A percentile compares a stretch with the other conserved stretches of the same genome.
These are phyloP conservation scores for Phytophthora fragariaefolia DNA, from an alignment of 352 stramenopile genomes.

Conservation along the genomic window DNA sequence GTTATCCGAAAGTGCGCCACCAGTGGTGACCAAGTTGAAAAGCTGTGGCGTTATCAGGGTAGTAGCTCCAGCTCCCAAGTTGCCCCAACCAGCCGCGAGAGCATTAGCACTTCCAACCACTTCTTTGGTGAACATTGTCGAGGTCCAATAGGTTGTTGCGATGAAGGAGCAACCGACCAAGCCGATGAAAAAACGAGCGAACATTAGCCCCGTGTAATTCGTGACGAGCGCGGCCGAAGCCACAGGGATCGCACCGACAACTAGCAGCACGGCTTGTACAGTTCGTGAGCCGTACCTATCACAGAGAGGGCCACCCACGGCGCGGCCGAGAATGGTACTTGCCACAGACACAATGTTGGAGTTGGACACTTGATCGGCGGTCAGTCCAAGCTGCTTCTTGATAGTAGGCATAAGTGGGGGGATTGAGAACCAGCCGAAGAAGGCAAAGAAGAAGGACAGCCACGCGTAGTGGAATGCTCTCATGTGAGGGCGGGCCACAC, in stretches of 20 bases:
- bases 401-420: conserved; percentile 93
- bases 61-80: conserved; percentile 91
- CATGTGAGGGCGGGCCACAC: conserved; percentile 85
- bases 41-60: conserved; percentile 90
- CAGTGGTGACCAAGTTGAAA: conserved; percentile 87
- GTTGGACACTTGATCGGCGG: conserved; percentile 86
- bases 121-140: conserved; percentile 93
- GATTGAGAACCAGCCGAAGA: conserved; percentile 96
- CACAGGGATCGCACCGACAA: conserved; percentile 84
- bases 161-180: conserved; percentile 94
- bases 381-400: conserved; percentile 84
- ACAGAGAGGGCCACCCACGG: conserved; percentile 91
- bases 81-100: conserved; percentile 93
- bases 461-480: conserved; percentile 93
- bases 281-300: conserved; percentile 92
- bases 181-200: conserved; percentile 95
- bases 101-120: conserved; percentile 94
- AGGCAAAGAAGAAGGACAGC: conserved; percentile 95
- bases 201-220: conserved; percentile 70
- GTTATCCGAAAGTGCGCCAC: conserved; percentile 57
- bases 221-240: conserved; percentile 86
- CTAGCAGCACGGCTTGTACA: conserved; percentile 81
- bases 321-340: conserved; percentile 91
- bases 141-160: conserved; percentile 94
- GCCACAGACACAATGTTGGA: conserved; percentile 92